Evolutionary conservation across 169 alveolate genomes (phyloP), one percentile per base, ranked within the genome.

Genomic region (Plasmodium adleri): DNA sequence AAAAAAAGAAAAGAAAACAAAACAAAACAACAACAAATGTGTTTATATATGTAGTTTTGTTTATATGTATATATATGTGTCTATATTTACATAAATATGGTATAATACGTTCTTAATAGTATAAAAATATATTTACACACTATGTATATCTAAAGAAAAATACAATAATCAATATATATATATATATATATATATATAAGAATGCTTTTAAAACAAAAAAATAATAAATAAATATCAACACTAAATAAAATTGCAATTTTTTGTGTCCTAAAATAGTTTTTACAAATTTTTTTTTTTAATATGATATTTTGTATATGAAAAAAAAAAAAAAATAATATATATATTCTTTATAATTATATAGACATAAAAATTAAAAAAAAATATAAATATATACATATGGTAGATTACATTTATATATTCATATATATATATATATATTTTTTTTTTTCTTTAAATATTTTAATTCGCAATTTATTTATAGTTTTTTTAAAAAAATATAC

Each of bases 191-290:
- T 28, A 24, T 13, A 15, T 17, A 22, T 59, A 74, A 74, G 62
- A 74, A 74, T 49, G 67, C 63, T 49, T 74, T 74, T 49, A 74
- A 74, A 74, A 74, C 74, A 74, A 74, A 74, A 60, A 56, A 32
- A 39, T 63, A 59, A 13, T 63, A 22, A 74, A 50, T 17, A 60
- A 60, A 74, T 13, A 49, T 24, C 26, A 39, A 39, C 47, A 39
- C 47, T 39, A 39, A 39, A 39, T 39, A 39, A 39, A 39, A 39
- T 20, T 60, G 70, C 15, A 74, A 74, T 59, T 63, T 50, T 24
- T 26, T 63, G 74, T 74, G 24, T 74, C 88, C 43, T 66, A 74
- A 63, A 74, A 47, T 32, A 66, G 24, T 39, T 74, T 74, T 63
- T 72, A 50, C 9, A 74, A 39, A 39, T 39, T 39, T 39, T 8